Evolutionary conservation across 2,329 filamentous ascomycete species (phyloP), one percentile per base, ranked within the genome.

Genomic region (Aspergillus melleus): DNA sequence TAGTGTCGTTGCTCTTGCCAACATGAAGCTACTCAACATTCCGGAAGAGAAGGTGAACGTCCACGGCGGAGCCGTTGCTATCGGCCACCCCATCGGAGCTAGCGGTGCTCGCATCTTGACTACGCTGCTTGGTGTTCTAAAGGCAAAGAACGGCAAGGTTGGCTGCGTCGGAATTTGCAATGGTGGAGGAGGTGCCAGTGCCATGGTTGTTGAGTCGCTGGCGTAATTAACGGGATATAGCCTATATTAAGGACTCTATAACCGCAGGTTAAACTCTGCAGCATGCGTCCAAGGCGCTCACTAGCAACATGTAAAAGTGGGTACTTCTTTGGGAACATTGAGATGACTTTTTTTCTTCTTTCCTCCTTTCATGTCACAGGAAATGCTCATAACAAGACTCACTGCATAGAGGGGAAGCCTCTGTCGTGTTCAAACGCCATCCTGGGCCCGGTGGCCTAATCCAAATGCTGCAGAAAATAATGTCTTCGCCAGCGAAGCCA

Each of bases 141-240:
- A 86, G 77, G 89, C 95, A 77, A 95, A 93, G 84, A 90, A 92
- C 77, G 93, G 88, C 72, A 97, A 96, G 88, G 88, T 98, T 76
- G 95, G 95, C 59, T 90, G 88, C 72, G 94, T 91, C 44, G 95
- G 91, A 72, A 98, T 99, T 74, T 99, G 95, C 87, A 99, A 99
- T 78, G 95, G 95, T 66, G 95, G 95, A 59, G 95, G 95, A 70
- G 95, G 95, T 76, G 95, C 95, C 61, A 96, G 91, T 71, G 95
- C 95, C 60, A 81, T 99, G 67, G 91, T 99, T 64, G 87, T 99
- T 71, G 95, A 99, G 84, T 77, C 74, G 51, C 67, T 81, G 63
- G 70, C 76, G 58, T 79, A 72, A 72, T 24, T 54, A 16, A 42
- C 12, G 24, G 16, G 52, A 16, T n/a, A 20, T 42, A 5, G 14